These are phyloP conservation scores for Cryptococcus hybrid DNA, from an alignment of 1,284 basidiomycete species.

Conservation along the genomic window DNA sequence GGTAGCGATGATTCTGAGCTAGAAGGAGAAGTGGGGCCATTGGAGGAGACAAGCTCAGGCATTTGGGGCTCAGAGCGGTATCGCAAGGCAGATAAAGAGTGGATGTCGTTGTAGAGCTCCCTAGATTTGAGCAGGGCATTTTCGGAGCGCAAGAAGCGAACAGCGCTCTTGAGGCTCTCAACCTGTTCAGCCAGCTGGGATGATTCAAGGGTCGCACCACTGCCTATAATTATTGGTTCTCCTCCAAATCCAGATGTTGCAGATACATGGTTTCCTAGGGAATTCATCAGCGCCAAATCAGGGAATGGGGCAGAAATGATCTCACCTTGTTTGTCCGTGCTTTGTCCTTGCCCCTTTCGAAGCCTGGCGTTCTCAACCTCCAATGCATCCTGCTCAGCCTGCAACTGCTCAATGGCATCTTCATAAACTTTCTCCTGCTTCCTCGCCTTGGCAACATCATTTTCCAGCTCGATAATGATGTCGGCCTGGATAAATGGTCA, in stretches of 20 bases:
- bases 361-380: constrained; percentile 85
- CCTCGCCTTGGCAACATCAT: constrained; percentile 71
- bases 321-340: constrained; percentile 65
- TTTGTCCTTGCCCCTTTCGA: constrained; percentile 60
- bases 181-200: constrained; percentile 83
- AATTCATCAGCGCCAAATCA: not conserved
- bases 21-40: constrained; percentile 15
- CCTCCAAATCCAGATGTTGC: constrained; percentile 3
- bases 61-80: constrained; percentile 18
- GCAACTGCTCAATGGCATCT: constrained; percentile 89
- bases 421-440: constrained; percentile 86
- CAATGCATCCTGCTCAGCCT: constrained; percentile 79
- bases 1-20: constrained; percentile 8
- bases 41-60: constrained; percentile 26
- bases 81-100: constrained; percentile 65
- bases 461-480: constrained; percentile 74
- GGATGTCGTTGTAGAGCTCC: constrained; percentile 77
- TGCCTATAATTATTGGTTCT: constrained; percentile 53
- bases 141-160: constrained; percentile 85
- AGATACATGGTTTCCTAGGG: constrained; percentile 8
- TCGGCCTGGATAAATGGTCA: constrained; percentile 55
- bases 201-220: constrained; percentile 74
- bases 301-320: no score
- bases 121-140: constrained; percentile 89
- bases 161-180: constrained; percentile 81